Evolutionary conservation across 1,284 basidiomycete species (phyloP), one percentile per base, ranked within the genome.

Genomic region (Ustilago loliicola): DNA sequence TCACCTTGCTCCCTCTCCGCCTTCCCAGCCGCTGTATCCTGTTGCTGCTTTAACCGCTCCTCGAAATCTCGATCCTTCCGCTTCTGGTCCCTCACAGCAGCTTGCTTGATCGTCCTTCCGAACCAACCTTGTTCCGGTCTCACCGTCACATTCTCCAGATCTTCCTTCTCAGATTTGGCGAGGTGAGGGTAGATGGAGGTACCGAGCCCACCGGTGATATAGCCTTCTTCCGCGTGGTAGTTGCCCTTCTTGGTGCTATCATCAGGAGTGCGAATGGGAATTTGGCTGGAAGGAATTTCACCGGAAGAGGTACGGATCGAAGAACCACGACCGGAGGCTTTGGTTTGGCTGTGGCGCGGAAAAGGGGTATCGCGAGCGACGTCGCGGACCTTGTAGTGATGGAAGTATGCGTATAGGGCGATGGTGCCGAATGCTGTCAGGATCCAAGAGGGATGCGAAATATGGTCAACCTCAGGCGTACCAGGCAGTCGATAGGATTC

Each of bases 61-160:
- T 61, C 57, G 23, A 55, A 47, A 10, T 57, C 51, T 4, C 38
- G 25, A 13, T 61, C 55, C 57, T 76, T 63, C 23, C 51, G 53
- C 40, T 55, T 40, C 67, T 59, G 61, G 48, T 76, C 73, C 27
- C 10, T n/a, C 9, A 50, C 53, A 21, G 25, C 73, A 10, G 64
- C 65, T 34, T 76, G 64, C 58, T 76, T 72, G 25, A 71, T 72
- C 15, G 65, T 65, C 15, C 57, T 59, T n/a, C 68, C 73, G 10
- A 71, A 59, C 8, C n/a, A 9, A 2, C 61, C 67, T 34, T 56
- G 38, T 25, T 68, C 38, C 1, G 17, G 45, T 25, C 38, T 36
- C 34, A 65, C 64, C 30, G 63, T 59, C 13, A 65, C 25, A 42
- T 64, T 58, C 11, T 67, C 64, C 45, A 75, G 40, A 19, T 75